Evolutionary conservation across 179 eudicot species (phyloP).

Genomic region (Amaranthus tricolor): DNA sequence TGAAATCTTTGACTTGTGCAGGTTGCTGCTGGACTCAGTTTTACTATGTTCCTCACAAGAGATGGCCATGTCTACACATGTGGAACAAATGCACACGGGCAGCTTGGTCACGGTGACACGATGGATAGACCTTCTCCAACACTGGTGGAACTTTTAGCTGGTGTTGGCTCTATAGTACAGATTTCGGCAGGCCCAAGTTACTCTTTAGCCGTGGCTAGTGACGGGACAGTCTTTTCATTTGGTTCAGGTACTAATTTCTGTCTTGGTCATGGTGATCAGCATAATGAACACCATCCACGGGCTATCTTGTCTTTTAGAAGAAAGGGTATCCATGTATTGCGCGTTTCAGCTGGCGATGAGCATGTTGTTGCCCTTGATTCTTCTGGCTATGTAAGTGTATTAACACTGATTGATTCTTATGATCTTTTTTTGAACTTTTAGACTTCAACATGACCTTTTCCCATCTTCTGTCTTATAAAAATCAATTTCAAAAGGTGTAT

Average conservation of each 20-base stretch:
- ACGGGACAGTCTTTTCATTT: conserved; percentile 79
- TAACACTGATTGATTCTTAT: conserved; percentile 3
- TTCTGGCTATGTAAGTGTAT: conserved; percentile 63
- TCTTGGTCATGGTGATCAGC: conserved; percentile 95
- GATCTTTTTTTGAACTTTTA: background rate
- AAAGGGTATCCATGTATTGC: conserved; percentile 71
- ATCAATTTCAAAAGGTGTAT: conserved; percentile 55
- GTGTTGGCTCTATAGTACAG: conserved; percentile 60
- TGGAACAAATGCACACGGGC: conserved; percentile 80
- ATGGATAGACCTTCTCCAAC: conserved; percentile 63
- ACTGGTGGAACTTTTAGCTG: conserved; percentile 52
- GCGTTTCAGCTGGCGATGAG: conserved; percentile 98
- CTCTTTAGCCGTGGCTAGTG: conserved; percentile 58
- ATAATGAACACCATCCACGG: conserved; percentile 74
- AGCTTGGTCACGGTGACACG: conserved; percentile 93
- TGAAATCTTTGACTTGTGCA: conserved; percentile 27
- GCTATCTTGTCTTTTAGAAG: conserved; percentile 63
- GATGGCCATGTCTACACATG: conserved; percentile 83
- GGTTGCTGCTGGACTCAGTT: conserved; percentile 93
- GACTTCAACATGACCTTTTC: background rate
- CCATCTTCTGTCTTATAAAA: conserved; percentile 16
- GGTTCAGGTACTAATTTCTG: conserved; percentile 90
- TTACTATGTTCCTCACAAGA: conserved; percentile 78
- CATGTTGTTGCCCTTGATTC: conserved; percentile 98
- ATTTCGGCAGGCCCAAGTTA: conserved; percentile 90